A percentile compares a stretch with the other conserved stretches of the same genome.
phyloP scores from a whole-genome alignment of 2,329 filamentous ascomycete genomes.

The Aspergillus quadricinctus region DNA sequence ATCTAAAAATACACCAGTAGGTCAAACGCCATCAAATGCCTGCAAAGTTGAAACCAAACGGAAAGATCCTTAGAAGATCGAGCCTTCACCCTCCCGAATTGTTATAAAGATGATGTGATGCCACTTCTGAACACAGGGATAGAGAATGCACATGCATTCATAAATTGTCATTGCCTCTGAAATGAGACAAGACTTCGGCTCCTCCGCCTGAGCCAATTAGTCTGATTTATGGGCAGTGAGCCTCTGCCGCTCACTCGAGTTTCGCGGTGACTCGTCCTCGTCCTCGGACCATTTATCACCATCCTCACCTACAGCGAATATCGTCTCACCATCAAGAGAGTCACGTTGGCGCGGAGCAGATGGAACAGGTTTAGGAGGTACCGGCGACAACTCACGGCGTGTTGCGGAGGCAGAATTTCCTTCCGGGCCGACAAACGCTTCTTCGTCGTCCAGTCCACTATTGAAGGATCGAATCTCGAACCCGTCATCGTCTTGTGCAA shows the following conservation, averaged over 20 bases:
- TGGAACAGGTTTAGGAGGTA: constrained; percentile 50
- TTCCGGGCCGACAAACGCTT: constrained; percentile 40
- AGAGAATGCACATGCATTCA: neutral
- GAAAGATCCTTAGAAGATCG: constrained; percentile 1
- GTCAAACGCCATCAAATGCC: constrained; percentile 20
- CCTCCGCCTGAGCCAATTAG: neutral
- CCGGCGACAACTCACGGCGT: constrained; percentile 35
- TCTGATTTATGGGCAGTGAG: constrained; percentile 44
- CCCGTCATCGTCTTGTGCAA: constrained; percentile 96
- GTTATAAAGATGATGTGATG: neutral
- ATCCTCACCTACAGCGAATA: constrained; percentile 87
- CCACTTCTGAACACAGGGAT: neutral
- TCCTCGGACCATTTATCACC: constrained; percentile 77
- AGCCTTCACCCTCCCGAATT: constrained; percentile 4
- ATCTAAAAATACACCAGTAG: constrained; percentile 9
- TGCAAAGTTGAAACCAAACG: constrained; percentile 16
- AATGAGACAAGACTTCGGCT: neutral
- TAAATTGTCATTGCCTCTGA: neutral
- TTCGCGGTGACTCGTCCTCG: constrained; percentile 52
- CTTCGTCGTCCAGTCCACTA: constrained; percentile 64
- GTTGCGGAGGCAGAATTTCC: constrained; percentile 27
- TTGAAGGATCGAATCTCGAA: constrained; percentile 95
- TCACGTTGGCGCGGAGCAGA: constrained; percentile 50
- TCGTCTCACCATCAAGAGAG: constrained; percentile 82
- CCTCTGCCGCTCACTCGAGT: constrained; percentile 48